Conservation (phyloP, 306 rosid species). For the Myrica gale region DNA sequence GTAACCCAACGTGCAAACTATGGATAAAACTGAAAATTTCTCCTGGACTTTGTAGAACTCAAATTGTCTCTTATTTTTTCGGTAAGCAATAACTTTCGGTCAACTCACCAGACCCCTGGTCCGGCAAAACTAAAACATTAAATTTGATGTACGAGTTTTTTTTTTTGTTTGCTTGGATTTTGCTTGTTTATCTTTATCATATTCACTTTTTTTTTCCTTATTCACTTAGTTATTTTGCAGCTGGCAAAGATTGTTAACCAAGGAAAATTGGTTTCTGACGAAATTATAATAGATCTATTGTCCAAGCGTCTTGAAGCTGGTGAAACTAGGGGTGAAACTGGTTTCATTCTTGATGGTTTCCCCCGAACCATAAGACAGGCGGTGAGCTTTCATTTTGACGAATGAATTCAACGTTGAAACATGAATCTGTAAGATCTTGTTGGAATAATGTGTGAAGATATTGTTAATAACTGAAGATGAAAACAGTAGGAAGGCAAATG, state of each 20-base stretch:
- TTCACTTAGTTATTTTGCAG: constrained; percentile 35
- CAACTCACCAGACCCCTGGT: not conserved
- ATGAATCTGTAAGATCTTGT: not conserved
- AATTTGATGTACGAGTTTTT: not conserved
- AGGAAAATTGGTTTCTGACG: constrained; percentile 92
- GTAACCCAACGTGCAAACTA: not conserved
- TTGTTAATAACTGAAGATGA: constrained; percentile 1
- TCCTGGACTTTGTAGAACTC: not conserved
- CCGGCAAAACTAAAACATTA: not conserved
- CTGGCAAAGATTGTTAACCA: constrained; percentile 82
- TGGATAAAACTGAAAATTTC: not conserved
- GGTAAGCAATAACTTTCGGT: not conserved
- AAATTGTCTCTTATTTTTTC: not conserved
- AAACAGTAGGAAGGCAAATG: not conserved
- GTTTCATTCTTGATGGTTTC: constrained; percentile 95
- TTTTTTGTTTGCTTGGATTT: too few relatives aligned
- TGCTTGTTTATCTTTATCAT: constrained; percentile 1
- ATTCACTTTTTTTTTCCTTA: too few relatives aligned
- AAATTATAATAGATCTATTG: constrained; percentile 69
- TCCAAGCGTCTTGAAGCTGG: constrained; percentile 79
- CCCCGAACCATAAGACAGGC: constrained; percentile 93
- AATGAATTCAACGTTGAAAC: not conserved
- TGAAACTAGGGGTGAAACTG: constrained; percentile 67
- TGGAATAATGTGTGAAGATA: not conserved
- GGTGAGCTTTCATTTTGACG: constrained; percentile 52